Evolutionary conservation across 257 asterid genomes (phyloP).

Genomic region (Solanum sejunctum): DNA sequence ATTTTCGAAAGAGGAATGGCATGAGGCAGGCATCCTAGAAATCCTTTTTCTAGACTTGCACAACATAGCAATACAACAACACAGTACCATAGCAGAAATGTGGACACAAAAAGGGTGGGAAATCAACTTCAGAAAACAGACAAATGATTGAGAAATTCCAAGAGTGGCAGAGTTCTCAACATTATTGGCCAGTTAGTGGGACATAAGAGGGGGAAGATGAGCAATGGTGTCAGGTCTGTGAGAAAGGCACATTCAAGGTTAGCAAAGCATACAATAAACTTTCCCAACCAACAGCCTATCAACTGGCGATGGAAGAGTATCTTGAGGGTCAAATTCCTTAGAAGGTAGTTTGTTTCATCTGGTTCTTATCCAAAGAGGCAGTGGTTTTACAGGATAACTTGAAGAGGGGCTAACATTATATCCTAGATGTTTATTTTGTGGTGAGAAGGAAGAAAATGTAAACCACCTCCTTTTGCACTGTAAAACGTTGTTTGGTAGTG

Average conservation of each 20-base stretch:
- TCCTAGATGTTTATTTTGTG: background rate
- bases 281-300: background rate
- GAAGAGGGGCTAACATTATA: background rate
- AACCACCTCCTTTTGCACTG: background rate
- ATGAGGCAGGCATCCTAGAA: background rate
- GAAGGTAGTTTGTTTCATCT: background rate
- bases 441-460: background rate
- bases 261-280: background rate
- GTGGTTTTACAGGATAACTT: background rate
- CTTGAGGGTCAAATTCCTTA: background rate
- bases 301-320: background rate
- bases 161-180: background rate
- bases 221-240: background rate
- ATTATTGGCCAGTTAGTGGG: background rate
- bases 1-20: background rate
- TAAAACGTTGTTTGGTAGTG: no score
- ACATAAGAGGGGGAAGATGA: background rate
- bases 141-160: background rate
- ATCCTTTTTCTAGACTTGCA: background rate
- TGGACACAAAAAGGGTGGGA: background rate
- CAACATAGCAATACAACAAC: background rate
- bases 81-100: background rate
- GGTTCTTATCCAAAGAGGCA: background rate
- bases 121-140: background rate
- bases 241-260: background rate